Conservation (phyloP, 139 green algal species). For the Coelastrella sp. region DNA sequence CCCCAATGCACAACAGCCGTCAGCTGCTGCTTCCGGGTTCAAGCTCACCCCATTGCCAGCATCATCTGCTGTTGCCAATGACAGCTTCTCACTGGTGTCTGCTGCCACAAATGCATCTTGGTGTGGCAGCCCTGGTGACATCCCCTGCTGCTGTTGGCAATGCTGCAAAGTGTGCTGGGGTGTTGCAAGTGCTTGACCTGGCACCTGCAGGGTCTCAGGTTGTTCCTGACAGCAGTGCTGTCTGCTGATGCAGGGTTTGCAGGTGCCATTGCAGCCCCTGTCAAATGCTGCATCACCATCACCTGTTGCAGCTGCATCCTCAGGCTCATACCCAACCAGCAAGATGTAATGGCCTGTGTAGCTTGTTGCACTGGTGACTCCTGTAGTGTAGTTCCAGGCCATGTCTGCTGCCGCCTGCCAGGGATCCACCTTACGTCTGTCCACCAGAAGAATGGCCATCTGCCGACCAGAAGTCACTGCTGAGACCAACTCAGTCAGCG, state of each 20-base stretch:
- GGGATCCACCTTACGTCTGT: conserved; percentile 79
- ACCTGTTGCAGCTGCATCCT: background rate
- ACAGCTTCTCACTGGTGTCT: background rate
- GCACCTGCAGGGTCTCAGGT: no score
- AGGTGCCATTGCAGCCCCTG: background rate
- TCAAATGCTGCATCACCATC: background rate
- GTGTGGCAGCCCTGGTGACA: no score
- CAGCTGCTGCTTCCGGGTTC: background rate
- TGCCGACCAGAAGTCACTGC: conserved; percentile 60
- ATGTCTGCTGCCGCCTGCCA: conserved; percentile 41
- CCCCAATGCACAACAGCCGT: no score
- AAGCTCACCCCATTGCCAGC: background rate
- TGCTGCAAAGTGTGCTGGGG: no score
- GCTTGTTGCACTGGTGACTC: conserved; percentile 19
- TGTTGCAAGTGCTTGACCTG: no score
- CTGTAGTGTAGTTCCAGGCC: background rate
- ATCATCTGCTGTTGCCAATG: background rate
- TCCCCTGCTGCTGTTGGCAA: no score
- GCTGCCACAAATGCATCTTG: no score
- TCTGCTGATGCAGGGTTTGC: background rate
- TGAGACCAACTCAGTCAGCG: conserved; percentile 45
- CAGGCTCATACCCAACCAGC: conserved; percentile 27
- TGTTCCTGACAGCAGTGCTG: no score
- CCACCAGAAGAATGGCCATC: conserved; percentile 84
- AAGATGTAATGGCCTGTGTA: conserved; percentile 64